Evolutionary conservation across 805 yeast genomes (phyloP), one percentile per base, ranked within the genome.

Genomic region (Candida insectorum): DNA sequence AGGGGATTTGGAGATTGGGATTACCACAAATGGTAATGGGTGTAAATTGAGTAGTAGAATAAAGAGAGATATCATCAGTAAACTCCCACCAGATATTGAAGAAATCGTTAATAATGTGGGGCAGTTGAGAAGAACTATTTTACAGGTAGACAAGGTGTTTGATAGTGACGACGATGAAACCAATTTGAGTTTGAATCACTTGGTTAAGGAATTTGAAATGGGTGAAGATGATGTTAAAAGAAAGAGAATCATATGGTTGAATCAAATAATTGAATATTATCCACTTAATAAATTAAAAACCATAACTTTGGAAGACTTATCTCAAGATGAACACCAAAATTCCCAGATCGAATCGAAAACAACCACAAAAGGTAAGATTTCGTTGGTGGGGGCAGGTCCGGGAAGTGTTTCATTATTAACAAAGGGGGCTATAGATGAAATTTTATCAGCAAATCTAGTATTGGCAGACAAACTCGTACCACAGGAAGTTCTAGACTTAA

Each of bases 311-410:
- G 75, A 74, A 11, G 83, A 81, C 43, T 64, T 85, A 33, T n/a
- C n/a, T n/a, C n/a, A n/a, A n/a, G 56, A 75, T 2, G 55, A 34
- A 13, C 21, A 20, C 6, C 20, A 24, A 15, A 15, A 19, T 7
- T 29, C 26, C 28, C 28, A 14, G 6, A n/a, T 6, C 6, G 5
- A 6, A 26, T 16, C 16, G 11, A 26, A 26, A 5, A 18, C 8
- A 12, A 19, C 13, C 14, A 23, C 16, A 10, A 27, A 24, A 15
- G 95, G 95, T 1, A 43, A 69, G 2, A 81, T 89, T 8, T 75
- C 93, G 2, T 66, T 91, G n/a, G 88, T 91, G 13, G 97, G 97
- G 1, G 73, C 96, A 2, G 97, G 97, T 0, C 97, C 97, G 0
- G 97, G 97, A 0, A 77, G 91, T 2, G 74, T 84, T 0, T 81